Evolutionary conservation across 1,284 basidiomycete species (phyloP).

Genomic region (Acaromyces ingoldii): DNA sequence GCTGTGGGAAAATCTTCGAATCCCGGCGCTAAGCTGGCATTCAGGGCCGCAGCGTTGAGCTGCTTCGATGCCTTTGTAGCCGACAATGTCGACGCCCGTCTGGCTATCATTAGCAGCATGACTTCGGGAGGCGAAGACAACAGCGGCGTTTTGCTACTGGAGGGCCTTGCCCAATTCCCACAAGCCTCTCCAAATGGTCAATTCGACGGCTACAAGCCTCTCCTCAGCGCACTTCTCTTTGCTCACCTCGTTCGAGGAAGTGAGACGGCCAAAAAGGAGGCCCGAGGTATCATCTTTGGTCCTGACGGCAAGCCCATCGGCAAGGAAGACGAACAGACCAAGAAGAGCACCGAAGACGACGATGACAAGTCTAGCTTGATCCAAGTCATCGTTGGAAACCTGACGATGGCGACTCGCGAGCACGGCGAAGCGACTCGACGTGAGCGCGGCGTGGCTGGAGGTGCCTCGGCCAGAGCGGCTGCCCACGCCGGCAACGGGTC

Average conservation of each 20-base stretch:
- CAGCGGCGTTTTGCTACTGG: constrained; percentile 56
- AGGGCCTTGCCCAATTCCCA: constrained; percentile 55
- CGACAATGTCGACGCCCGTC: constrained; percentile 52
- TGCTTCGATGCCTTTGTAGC: constrained; percentile 46
- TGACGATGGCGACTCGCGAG: constrained; percentile 61
- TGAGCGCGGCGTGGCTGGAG: constrained; percentile 30
- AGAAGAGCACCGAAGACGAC: constrained; percentile 50
- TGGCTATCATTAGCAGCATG: constrained; percentile 58
- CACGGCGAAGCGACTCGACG: constrained; percentile 52
- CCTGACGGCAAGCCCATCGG: constrained; percentile 29
- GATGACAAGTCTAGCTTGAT: constrained; percentile 56
- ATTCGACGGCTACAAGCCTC: constrained; percentile 57
- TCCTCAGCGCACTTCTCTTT: constrained; percentile 48
- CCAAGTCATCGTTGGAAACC: constrained; percentile 60
- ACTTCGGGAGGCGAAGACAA: constrained; percentile 29
- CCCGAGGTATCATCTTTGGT: constrained; percentile 55
- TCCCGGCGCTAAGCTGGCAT: constrained; percentile 7
- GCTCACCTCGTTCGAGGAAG: constrained; percentile 57
- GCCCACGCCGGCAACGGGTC: constrained; percentile 11
- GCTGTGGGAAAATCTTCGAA: neutral
- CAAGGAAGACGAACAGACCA: constrained; percentile 12
- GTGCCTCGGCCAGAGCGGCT: neutral
- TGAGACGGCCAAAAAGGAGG: constrained; percentile 58
- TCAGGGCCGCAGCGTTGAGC: constrained; percentile 38
- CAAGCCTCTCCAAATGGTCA: constrained; percentile 19